Percentiles rank a stretch among this genome's conserved stretches.
phyloP scores from a whole-genome alignment of 1,284 basidiomycete genomes.

The Athelia sp. region DNA sequence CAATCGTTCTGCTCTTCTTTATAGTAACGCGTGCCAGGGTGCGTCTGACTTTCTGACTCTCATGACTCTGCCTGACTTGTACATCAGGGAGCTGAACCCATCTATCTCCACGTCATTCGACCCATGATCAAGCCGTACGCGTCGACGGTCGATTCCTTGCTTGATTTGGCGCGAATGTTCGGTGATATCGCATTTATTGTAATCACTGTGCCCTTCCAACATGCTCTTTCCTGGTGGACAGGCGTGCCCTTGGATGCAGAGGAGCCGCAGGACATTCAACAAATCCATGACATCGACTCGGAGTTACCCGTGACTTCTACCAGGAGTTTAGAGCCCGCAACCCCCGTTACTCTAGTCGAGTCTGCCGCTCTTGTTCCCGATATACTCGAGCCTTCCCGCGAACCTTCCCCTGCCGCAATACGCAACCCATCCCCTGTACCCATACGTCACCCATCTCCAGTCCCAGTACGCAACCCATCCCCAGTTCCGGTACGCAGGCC shows the following conservation, averaged over 20 bases:
- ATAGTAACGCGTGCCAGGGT: conserved; percentile 70
- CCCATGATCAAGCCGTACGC: conserved; percentile 68
- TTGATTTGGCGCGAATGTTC: conserved; percentile 52
- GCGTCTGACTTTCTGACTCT: conserved; percentile 23
- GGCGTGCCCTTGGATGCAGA: conserved; percentile 9
- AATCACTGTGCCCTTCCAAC: conserved; percentile 46
- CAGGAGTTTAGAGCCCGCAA: neutral
- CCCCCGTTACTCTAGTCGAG: neutral
- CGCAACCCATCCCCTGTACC: no score
- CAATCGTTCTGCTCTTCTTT: conserved; percentile 63
- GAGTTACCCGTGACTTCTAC: neutral
- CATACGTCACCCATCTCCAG: no score
- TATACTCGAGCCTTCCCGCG: no score
- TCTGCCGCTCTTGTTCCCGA: neutral
- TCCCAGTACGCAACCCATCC: no score
- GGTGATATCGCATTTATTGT: conserved; percentile 63
- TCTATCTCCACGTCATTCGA: conserved; percentile 69
- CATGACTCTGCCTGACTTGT: conserved; percentile 6
- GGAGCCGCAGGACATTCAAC: neutral
- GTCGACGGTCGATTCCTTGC: conserved; percentile 49
- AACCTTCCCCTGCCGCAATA: no score
- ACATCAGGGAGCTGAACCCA: conserved; percentile 69
- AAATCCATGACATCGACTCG: neutral
- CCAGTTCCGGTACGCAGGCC: no score
- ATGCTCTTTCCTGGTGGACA: conserved; percentile 39